Base-by-base conservation (phyloP, 2,329 filamentous ascomycete genomes). In the Scedosporium aurantiacum region DNA sequence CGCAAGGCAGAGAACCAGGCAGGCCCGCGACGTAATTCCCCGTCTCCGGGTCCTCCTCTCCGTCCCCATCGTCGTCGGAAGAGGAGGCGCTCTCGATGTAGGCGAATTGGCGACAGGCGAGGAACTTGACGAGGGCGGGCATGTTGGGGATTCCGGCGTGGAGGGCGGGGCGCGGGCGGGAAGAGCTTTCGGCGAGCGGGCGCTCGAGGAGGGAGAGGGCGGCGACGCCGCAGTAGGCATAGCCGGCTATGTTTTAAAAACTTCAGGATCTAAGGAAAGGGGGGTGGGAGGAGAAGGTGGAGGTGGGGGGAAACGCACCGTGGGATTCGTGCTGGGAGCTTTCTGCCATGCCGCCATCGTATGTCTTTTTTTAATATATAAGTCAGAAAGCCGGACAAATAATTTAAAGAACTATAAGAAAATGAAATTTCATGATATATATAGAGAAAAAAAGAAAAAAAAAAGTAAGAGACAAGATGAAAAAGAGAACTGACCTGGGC, bases 191-290 rank as follows among this genome's bases (percentile, higher is more conserved):
- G 12, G 76, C 71, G 1, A 77, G 74, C 1, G 88, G 79, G 10
- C 85, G 82, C 63, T 84, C 83, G n/a, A 97, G 78, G 58, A 97
- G 83, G 1, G 84, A 82, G 4, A 97, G 77, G 4, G 91, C 88
- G 10, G 84, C 86, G 60, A 97, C 82, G 6, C 88, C 91, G 72
- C 91, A 97, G 76, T 92, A 97, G 8, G 90, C 91, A 72, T 96
- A 93, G 21, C 94, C 94, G 66, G 90, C 89, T 91, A n/a, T 16
- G 5, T 60, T 32, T 40, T 37, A 47, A n/a, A 57, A 64, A 54
- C 63, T 60, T 32, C 28, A 32, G 28, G 28, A 32, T 32, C 28
- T 32, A 32, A 32, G 28, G 28, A 32, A 32, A 32, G 28, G 28
- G 28, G 28, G 10, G 10, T 32, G 10, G 10, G 28, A 32, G 28